Conservation (phyloP, 768 basidiomycete species). For the Pisolithus orientalis region DNA sequence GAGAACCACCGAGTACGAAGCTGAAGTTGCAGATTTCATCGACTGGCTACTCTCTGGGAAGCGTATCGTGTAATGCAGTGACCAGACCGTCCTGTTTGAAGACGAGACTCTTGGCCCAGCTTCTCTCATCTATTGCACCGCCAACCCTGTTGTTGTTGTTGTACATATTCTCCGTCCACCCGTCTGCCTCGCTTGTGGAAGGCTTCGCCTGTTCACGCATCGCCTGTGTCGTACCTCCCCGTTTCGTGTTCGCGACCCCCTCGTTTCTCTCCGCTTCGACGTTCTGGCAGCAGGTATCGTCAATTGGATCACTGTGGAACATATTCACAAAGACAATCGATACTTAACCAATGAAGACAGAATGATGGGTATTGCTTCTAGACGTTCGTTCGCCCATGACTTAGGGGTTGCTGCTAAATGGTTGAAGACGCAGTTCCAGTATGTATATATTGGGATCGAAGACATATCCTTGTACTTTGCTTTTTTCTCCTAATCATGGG, state of each 20-base stretch:
- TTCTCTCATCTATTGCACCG: conserved; percentile 37
- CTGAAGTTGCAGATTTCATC: conserved; percentile 34
- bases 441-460: conserved; percentile 68
- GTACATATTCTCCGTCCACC: conserved; percentile 45
- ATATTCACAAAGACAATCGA: conserved; percentile 52
- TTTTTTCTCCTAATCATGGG: neutral
- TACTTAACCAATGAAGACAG: conserved; percentile 83
- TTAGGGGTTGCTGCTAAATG: conserved; percentile 61
- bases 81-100: conserved; percentile 3
- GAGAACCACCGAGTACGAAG: conserved; percentile 32
- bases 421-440: conserved; percentile 62
- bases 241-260: too few species aligned
- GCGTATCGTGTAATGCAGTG: neutral
- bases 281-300: too few species aligned
- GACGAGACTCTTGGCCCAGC: conserved; percentile 7
- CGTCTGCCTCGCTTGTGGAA: conserved; percentile 70
- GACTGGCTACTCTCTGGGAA: conserved; percentile 19
- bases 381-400: conserved; percentile 75
- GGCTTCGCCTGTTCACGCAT: conserved; percentile 58
- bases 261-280: too few species aligned
- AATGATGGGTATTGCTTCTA: conserved; percentile 60
- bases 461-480: conserved; percentile 67
- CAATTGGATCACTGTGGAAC: too few species aligned
- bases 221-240: conserved; percentile 39
- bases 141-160: conserved; percentile 45